Evolutionary conservation across 257 asterid species (phyloP).

Genomic region (Ilex asprella): DNA sequence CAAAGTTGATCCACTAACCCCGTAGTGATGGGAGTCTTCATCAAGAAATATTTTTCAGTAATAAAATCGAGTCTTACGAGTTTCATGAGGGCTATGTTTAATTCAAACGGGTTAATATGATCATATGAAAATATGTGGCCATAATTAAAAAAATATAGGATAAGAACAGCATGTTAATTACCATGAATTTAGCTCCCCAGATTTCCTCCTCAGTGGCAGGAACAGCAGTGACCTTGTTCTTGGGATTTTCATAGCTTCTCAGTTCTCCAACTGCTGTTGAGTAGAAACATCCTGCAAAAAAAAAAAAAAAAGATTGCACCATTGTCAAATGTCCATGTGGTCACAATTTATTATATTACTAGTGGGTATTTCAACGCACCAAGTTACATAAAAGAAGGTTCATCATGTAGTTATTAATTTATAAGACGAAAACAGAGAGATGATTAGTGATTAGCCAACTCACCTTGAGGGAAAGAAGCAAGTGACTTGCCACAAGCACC

Average conservation of each 20-base stretch:
- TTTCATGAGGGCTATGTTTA: too few species aligned
- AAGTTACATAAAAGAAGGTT: not conserved
- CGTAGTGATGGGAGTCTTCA: too few species aligned
- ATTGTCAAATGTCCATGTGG: too few species aligned
- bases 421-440: not conserved
- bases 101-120: too few species aligned
- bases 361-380: not conserved
- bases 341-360: too few species aligned
- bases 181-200: slow-evolving; percentile 98
- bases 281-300: slow-evolving; percentile 78
- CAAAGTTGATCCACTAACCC: too few species aligned
- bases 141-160: too few species aligned
- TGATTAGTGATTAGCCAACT: slow-evolving; percentile 11
- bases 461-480: slow-evolving; percentile 98
- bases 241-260: slow-evolving; percentile 92
- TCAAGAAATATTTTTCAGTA: too few species aligned
- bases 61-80: too few species aligned
- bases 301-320: slow-evolving; percentile 12
- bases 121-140: too few species aligned
- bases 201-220: slow-evolving; percentile 93
- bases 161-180: slow-evolving; percentile 15
- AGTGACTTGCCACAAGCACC: slow-evolving; percentile 99
- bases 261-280: slow-evolving; percentile 78
- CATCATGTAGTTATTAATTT: too few species aligned
- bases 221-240: slow-evolving; percentile 86